Percentiles rank a stretch among this genome's conserved stretches.
Conservation (phyloP, 2,329 filamentous ascomycete species). For the Apiospora aurea region DNA sequence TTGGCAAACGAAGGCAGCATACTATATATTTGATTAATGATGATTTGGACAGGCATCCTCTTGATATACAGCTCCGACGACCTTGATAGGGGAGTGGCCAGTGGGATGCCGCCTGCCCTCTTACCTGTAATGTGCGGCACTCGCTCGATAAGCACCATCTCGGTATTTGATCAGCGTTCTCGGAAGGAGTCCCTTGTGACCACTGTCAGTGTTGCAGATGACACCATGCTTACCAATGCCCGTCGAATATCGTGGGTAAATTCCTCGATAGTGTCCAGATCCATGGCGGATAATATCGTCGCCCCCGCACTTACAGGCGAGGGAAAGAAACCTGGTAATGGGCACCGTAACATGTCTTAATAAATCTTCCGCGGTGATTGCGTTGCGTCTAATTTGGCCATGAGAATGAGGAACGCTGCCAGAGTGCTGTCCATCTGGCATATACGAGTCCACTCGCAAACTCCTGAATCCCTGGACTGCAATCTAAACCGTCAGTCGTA, state of each 20-base stretch:
- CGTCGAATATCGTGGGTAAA: conserved; percentile 11
- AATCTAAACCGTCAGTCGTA: not conserved
- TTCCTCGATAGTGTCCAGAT: not conserved
- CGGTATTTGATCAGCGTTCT: conserved; percentile 12
- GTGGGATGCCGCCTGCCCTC: not conserved
- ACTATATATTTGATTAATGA: conserved; percentile 14
- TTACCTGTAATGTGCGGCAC: not conserved
- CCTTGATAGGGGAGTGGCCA: conserved; percentile 8
- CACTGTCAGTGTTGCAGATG: not conserved
- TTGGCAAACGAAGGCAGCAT: not conserved
- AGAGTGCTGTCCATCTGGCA: not conserved
- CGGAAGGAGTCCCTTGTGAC: not conserved
- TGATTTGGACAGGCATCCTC: not conserved
- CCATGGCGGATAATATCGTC: conserved; percentile 11
- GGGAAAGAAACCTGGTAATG: conserved; percentile 1
- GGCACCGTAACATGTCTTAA: not conserved
- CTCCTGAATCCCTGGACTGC: not conserved
- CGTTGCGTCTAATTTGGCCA: not conserved
- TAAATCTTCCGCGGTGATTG: not conserved
- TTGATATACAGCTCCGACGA: not conserved
- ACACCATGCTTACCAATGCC: not conserved
- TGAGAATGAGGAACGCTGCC: not conserved
- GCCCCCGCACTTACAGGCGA: conserved; percentile 1
- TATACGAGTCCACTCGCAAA: not conserved
- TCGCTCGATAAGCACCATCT: not conserved